Conservation (phyloP, 495 filamentous ascomycete species). For the Aspergillus taichungensis region DNA sequence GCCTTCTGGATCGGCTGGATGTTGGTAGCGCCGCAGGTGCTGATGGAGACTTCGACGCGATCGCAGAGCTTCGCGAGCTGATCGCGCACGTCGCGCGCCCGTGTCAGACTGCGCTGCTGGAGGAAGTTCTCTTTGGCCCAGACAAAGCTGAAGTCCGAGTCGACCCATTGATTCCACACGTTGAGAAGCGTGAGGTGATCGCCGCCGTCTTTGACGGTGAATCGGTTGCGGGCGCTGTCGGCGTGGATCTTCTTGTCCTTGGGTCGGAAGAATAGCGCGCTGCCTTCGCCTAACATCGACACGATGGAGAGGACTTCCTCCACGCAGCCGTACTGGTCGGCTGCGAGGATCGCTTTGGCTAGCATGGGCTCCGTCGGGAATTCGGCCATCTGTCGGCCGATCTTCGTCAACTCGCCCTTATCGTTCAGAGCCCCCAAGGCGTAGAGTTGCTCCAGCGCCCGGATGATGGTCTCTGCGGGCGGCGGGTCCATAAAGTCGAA, state of each 20-base stretch:
- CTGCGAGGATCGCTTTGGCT: constrained; percentile 83
- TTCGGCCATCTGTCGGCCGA: constrained; percentile 93
- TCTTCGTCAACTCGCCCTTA: constrained; percentile 80
- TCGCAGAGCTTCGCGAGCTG: constrained; percentile 94
- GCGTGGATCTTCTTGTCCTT: constrained; percentile 98
- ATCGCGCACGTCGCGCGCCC: constrained; percentile 87
- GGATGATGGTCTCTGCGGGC: constrained; percentile 82
- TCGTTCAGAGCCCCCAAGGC: constrained; percentile 85
- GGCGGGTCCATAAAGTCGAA: constrained; percentile 98
- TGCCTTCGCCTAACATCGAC: constrained; percentile 84
- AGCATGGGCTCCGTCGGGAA: constrained; percentile 94
- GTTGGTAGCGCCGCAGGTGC: constrained; percentile 61
- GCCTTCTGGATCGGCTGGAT: constrained; percentile 74
- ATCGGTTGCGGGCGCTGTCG: constrained; percentile 83
- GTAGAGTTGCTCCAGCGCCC: constrained; percentile 85
- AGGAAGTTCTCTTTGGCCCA: constrained; percentile 94
- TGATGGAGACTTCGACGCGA: constrained; percentile 71
- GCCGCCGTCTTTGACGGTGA: constrained; percentile 87
- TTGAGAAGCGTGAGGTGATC: constrained; percentile 90
- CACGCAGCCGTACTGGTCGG: constrained; percentile 80
- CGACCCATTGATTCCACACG: constrained; percentile 96
- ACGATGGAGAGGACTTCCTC: constrained; percentile 94
- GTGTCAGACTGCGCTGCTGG: constrained; percentile 75
- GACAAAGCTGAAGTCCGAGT: constrained; percentile 78
- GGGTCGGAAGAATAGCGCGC: constrained; percentile 86